Evolutionary conservation across 345 rosid genomes (phyloP), one percentile per base, ranked within the genome.

Genomic region (Salix koriyanagi): DNA sequence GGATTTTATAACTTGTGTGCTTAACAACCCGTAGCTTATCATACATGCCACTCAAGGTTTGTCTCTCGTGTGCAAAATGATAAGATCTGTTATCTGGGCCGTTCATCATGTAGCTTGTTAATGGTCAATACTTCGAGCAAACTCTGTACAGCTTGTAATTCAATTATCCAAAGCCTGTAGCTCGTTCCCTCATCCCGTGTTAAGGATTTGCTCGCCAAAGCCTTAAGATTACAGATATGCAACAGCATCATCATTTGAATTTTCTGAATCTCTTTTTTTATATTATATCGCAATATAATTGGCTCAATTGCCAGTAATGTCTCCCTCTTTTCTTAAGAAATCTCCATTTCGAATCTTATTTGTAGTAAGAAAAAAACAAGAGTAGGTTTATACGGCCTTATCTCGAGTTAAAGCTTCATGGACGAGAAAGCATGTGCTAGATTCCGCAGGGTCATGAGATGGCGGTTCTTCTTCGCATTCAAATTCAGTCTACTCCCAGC

Each of bases 1-100:
- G 76, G 42, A 32, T 25, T 25, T 72, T 37, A 4, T 10, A 41
- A 15, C 19, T 5, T 79, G 79, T 73, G 76, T 68, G 77, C 70
- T 62, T 71, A 72, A 69, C 79, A 74, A 60, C 79, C 77, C 83
- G 37, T 67, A 44, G 21, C 34, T 18, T 72, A 25, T 50, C 4
- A 34, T 73, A 32, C 65, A 37, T 42, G 28, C 54, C 41, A 39
- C 23, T 48, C 62, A 3, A n/a, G 26, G 28, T 56, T 60, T 73
- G 42, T 70, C 50, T 44, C 46, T 8, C 21, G 21, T 69, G 41
- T 50, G 41, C 14, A 15, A 62, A 37, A 23, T 7, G 14, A 44
- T 46, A 28, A 50, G 30, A 61, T 69, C 56, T 50, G 56, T 10
- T 23, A 14, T 64, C 72, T 16, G 9, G 62, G 67, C 72, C 34